phyloP scores from a whole-genome alignment of 2,329 filamentous ascomycete species.

The Xylaria sp. region DNA sequence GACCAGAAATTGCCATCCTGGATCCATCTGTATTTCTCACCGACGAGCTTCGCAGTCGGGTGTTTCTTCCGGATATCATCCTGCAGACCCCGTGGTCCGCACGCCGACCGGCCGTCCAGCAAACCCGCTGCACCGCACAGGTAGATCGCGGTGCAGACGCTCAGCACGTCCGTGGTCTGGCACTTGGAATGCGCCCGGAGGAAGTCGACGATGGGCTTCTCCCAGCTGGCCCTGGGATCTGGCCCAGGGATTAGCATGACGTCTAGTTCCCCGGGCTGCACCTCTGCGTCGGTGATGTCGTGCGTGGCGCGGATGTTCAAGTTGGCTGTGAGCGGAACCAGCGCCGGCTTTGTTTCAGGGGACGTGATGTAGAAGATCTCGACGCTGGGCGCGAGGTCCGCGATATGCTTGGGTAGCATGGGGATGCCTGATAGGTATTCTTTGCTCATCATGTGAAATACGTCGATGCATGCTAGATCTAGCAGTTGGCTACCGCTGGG shows the following conservation, averaged over 20 bases:
- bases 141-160: slow-evolving; percentile 31
- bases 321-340: slow-evolving; percentile 21
- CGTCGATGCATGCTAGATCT: slow-evolving; percentile 33
- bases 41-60: slow-evolving; percentile 28
- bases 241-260: slow-evolving; percentile 32
- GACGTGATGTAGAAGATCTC: slow-evolving; percentile 30
- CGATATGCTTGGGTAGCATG: slow-evolving; percentile 28
- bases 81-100: slow-evolving; percentile 27
- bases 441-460: slow-evolving; percentile 34
- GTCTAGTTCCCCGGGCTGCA: slow-evolving; percentile 28
- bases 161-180: slow-evolving; percentile 25
- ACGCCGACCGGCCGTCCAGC: slow-evolving; percentile 24
- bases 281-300: slow-evolving; percentile 21
- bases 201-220: slow-evolving; percentile 25
- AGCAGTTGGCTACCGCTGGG: slow-evolving; percentile 22
- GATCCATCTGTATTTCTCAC: slow-evolving; percentile 32
- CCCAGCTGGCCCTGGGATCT: slow-evolving; percentile 15
- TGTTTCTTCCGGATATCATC: slow-evolving; percentile 18
- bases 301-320: slow-evolving; percentile 26
- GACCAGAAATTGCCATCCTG: slow-evolving; percentile 34
- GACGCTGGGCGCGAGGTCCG: slow-evolving; percentile 27
- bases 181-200: slow-evolving; percentile 21
- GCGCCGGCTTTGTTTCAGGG: slow-evolving; percentile 4
- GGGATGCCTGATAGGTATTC: slow-evolving; percentile 29
- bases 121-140: slow-evolving; percentile 31